These are phyloP conservation scores for Coix lacrymajobi DNA, from an alignment of 176 grass and related monocot species.

Conservation along the genomic window DNA sequence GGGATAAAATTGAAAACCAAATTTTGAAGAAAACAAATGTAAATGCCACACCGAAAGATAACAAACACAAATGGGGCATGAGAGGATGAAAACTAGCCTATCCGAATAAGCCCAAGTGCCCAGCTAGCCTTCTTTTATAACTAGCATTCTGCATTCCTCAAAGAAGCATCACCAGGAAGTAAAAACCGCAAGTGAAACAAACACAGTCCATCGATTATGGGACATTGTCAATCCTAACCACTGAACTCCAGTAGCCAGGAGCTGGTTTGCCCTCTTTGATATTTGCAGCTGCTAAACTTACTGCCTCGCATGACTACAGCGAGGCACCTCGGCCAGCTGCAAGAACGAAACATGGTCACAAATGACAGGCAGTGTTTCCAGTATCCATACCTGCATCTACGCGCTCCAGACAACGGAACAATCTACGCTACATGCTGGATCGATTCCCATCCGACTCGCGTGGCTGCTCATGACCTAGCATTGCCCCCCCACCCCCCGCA, in stretches of 20 bases:
- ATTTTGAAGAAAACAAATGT: not conserved
- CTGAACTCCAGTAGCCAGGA: slow-evolving; percentile 6
- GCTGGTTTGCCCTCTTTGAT: slow-evolving; percentile 1
- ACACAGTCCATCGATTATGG: not conserved
- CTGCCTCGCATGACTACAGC: slow-evolving; percentile 9
- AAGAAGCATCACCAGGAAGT: not conserved
- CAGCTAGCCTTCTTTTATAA: not conserved
- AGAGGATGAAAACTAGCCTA: too few species aligned
- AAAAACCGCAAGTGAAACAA: not conserved
- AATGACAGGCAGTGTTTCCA: not conserved
- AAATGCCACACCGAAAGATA: not conserved
- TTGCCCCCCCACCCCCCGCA: not conserved
- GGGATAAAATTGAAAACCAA: not conserved
- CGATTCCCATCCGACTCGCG: not conserved
- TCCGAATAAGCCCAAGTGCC: not conserved
- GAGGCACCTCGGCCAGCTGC: slow-evolving; percentile 46
- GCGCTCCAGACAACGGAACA: not conserved
- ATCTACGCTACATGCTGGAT: not conserved
- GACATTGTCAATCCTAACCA: slow-evolving; percentile 13
- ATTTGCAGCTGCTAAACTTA: slow-evolving; percentile 42
- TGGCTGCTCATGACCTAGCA: not conserved
- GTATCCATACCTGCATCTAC: not conserved
- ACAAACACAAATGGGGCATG: not conserved
- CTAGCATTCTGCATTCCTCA: not conserved
- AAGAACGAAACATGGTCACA: not conserved